phyloP scores from a whole-genome alignment of 306 rosid genomes.

The Fragaria vesca region DNA sequence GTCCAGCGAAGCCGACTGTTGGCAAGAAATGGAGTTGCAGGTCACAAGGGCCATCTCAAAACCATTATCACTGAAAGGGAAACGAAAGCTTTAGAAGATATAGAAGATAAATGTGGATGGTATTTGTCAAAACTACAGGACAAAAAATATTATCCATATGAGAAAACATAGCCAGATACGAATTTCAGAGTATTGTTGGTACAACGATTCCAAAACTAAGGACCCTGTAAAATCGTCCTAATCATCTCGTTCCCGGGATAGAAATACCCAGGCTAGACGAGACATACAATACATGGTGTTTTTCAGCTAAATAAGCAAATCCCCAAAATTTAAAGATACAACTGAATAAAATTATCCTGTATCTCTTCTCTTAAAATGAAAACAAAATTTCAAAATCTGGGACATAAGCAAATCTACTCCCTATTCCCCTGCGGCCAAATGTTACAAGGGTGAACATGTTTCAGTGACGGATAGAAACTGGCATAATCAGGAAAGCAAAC shows the following conservation, averaged over 20 bases:
- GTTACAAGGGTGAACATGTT: not conserved
- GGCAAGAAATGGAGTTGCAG: constrained; percentile 11
- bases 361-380: not conserved
- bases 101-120: not conserved
- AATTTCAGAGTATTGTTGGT: constrained; percentile 18
- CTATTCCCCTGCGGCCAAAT: not conserved
- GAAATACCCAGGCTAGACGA: constrained; percentile 10
- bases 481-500: constrained; percentile 23
- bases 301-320: constrained; percentile 21
- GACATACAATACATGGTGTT: constrained; percentile 14
- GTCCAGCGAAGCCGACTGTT: not conserved
- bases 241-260: constrained; percentile 11
- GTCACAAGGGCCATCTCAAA: constrained; percentile 23
- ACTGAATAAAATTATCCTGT: constrained; percentile 23
- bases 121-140: not conserved
- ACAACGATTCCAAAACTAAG: constrained; percentile 22
- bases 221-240: constrained; percentile 10
- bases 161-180: not conserved
- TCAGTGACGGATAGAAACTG: not conserved
- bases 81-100: not conserved
- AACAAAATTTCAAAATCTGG: constrained; percentile 10
- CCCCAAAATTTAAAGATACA: constrained; percentile 25
- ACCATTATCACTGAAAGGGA: not conserved
- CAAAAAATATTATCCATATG: constrained; percentile 11
- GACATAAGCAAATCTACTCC: not conserved